Evolutionary conservation across 257 asterid genomes (phyloP), one percentile per base, ranked within the genome.

Genomic region (Perilla frutescens): DNA sequence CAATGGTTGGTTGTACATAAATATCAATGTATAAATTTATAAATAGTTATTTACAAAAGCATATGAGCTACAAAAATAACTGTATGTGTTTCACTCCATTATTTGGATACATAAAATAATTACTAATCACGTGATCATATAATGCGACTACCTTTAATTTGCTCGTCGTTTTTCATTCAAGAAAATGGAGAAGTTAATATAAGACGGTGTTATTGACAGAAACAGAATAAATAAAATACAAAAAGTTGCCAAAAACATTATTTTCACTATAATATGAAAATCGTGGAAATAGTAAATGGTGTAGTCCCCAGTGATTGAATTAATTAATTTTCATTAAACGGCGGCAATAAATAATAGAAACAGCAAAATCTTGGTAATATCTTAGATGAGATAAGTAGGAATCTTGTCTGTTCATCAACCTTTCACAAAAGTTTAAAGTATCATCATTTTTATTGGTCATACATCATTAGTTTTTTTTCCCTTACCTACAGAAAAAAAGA

Each of bases 301-400:
- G 29, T 74, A 60, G 65, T 63, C 61, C 53, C 74, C 62, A 50
- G 62, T 14, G 40, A 67, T 76, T 75, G 61, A 54, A 47, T 68
- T 74, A 45, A 47, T 71, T 49, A 3, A 70, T 36, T 70, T 5
- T 4, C 4, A 74, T 61, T 61, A 63, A 65, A 72, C 48, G 77
- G 70, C 70, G 81, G 74, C 69, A 37, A 57, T 40, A 48, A 65
- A 57, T 49, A 72, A 50, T 40, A 51, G 68, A 44, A 73, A 72
- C 81, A 72, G 47, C 68, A 74, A 73, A 8, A 79, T 76, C 74
- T 74, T 76, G 72, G 51, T 34, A 71, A 48, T 63, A 80, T 77
- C 77, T 70, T 70, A 68, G 69, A 73, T 15, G 72, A 45, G 84
- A 81, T 79, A 72, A 71, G 76, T 60, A 54, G 74, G 69, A 75